phyloP scores from a whole-genome alignment of 208 protist species.

The Angomonas ambiguus region DNA sequence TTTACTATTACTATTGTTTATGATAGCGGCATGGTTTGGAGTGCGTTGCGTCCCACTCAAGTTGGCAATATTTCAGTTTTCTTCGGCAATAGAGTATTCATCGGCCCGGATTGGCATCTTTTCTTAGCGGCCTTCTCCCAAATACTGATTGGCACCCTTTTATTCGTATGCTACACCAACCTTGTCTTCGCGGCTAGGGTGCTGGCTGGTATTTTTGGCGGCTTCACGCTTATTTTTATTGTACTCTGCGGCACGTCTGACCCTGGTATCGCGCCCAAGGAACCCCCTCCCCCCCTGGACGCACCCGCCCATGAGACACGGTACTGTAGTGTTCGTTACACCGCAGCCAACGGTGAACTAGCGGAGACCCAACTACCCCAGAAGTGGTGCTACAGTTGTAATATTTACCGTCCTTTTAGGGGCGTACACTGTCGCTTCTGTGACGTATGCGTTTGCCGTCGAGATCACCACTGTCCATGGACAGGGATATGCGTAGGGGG shows the following conservation, averaged over 20 bases:
- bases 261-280: slow-evolving; percentile 52
- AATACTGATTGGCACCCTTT: slow-evolving; percentile 28
- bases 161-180: slow-evolving; percentile 53
- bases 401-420: slow-evolving; percentile 71
- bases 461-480: slow-evolving; percentile 94
- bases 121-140: slow-evolving; percentile 33
- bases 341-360: slow-evolving; percentile 18
- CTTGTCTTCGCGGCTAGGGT: slow-evolving; percentile 29
- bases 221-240: slow-evolving; percentile 26
- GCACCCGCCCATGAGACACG: slow-evolving; percentile 33
- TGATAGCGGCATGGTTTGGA: neutral
- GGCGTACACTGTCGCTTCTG: slow-evolving; percentile 87
- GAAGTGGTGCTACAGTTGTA: slow-evolving; percentile 86
- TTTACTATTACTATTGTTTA: neutral
- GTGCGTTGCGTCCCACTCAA: neutral
- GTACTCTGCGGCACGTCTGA: slow-evolving; percentile 39
- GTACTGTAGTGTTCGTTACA: slow-evolving; percentile 27
- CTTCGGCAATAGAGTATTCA: slow-evolving; percentile 33
- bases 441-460: slow-evolving; percentile 73
- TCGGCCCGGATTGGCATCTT: slow-evolving; percentile 59
- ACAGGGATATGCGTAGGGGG: slow-evolving; percentile 85
- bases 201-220: slow-evolving; percentile 27
- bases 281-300: slow-evolving; percentile 23
- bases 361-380: slow-evolving; percentile 28
- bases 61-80: slow-evolving; percentile 45